A percentile compares a stretch with the other conserved stretches of the same genome.
phyloP scores from a whole-genome alignment of 345 rosid species.

The Gossypioides kirkii region DNA sequence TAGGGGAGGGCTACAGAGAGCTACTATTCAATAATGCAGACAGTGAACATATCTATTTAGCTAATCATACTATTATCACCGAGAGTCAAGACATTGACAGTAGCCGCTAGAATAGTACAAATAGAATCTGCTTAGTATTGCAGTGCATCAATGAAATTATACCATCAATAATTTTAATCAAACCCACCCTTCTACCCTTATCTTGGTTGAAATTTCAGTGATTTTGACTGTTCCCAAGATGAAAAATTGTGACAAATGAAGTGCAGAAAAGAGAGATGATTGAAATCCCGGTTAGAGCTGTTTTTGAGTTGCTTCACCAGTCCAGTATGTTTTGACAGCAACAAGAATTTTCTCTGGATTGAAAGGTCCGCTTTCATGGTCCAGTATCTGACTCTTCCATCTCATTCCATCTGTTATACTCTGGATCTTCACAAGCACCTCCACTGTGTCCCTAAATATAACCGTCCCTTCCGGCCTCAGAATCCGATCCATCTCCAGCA shows the following conservation, averaged over 20 bases:
- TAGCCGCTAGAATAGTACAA: not conserved
- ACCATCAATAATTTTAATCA: not conserved
- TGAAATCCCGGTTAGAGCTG: conserved; percentile 19
- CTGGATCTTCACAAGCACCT: conserved; percentile 66
- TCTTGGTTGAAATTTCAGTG: not conserved
- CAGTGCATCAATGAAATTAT: conserved; percentile 4
- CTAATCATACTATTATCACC: not conserved
- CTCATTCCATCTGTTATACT: conserved; percentile 74
- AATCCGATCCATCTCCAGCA: conserved; percentile 96
- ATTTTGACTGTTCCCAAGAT: not conserved
- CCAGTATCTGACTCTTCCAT: conserved; percentile 75
- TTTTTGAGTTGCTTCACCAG: conserved; percentile 46
- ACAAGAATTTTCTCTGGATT: conserved; percentile 91
- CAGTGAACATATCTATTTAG: not conserved
- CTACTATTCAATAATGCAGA: not conserved
- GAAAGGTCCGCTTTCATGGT: conserved; percentile 92
- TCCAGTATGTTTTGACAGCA: conserved; percentile 87
- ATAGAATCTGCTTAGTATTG: not conserved
- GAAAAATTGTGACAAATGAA: not conserved
- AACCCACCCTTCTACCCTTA: not conserved
- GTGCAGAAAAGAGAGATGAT: not conserved
- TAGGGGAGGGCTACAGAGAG: not conserved
- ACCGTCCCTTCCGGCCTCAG: conserved; percentile 95
- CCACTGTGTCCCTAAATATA: conserved; percentile 87
- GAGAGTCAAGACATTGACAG: not conserved